Conservation (phyloP, 2,329 filamentous ascomycete species). For the Diaporthe velutina region DNA sequence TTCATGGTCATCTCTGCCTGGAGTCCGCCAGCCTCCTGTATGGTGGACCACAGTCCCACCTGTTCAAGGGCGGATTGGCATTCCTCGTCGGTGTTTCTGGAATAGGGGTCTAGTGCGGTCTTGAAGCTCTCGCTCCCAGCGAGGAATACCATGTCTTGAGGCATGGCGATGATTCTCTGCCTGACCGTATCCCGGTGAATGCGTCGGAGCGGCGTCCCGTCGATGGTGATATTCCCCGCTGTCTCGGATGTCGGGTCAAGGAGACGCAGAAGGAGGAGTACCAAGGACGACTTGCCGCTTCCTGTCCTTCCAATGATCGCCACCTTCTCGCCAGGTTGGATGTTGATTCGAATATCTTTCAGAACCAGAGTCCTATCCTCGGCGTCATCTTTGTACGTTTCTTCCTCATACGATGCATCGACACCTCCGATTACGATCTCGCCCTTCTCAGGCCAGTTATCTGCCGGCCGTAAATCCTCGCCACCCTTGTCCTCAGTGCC, state of each 20-base stretch:
- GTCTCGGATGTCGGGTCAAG: conserved; percentile 48
- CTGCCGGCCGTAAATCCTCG: conserved; percentile 44
- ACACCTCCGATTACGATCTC: conserved; percentile 44
- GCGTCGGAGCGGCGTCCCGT: conserved; percentile 47
- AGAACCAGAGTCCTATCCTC: conserved; percentile 43
- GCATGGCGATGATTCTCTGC: conserved; percentile 55
- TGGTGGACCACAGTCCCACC: conserved; percentile 44
- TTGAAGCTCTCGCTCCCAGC: conserved; percentile 51
- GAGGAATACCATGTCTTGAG: conserved; percentile 59
- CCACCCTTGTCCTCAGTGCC: conserved; percentile 43
- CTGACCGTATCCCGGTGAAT: conserved; percentile 52
- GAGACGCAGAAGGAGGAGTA: conserved; percentile 55
- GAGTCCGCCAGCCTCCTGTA: conserved; percentile 45
- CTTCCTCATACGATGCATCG: conserved; percentile 45
- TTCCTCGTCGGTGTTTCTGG: conserved; percentile 41
- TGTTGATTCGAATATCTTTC: conserved; percentile 46
- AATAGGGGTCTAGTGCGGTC: conserved; percentile 50
- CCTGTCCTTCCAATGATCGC: conserved; percentile 51
- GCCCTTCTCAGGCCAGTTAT: conserved; percentile 48
- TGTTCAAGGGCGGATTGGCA: conserved; percentile 43
- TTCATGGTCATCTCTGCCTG: conserved; percentile 53
- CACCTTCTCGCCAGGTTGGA: conserved; percentile 49
- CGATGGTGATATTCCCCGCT: conserved; percentile 49
- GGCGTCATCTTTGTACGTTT: background rate
- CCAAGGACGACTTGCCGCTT: conserved; percentile 54